Base-by-base conservation (phyloP, 352 stramenopile species). In the Nothophytophthora sp. region DNA sequence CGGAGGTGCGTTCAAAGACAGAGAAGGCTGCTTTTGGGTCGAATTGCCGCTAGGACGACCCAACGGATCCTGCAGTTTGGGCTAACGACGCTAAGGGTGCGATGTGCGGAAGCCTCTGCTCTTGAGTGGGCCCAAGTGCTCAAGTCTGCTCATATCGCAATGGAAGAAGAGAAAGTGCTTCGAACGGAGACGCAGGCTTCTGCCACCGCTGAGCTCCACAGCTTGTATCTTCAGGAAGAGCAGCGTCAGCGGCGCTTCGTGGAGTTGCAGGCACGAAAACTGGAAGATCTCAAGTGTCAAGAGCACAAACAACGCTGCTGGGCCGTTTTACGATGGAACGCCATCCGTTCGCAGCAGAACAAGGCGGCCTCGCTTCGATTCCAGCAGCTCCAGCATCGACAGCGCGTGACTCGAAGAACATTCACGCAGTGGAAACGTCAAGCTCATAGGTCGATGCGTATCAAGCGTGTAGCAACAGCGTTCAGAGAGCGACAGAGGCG, bases 81-180 rank as follows among this genome's bases (percentile, higher is more conserved):
- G 5, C 61, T 81, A 6, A 44, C 46, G 5, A 40, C 36, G 0
- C 46, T 80, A 4, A 62, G 70, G 8, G 12, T 85, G 34, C 57
- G 63, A 15, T 75, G 70, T 29, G 32, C 67, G 0, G 56, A 78
- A 32, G 57, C 55, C 9, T 54, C 39, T 32, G 42, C 63, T 18
- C 27, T 60, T 6, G 66, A 81, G 22, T 86, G 74, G 74, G 39
- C 59, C 1, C 45, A 67, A 16, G 63, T 73, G 7, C 63, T 83
- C n/a, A 66, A 67, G 30, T 33, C 65, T 11, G 66, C 74, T 1
- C 69, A 71, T 8, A 8, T 36, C 2, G 69, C 71, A 4, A 61
- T 86, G 41, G 66, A 83, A 32, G 74, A 86, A 46, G 71, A 86
- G 55, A 61, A 55, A 19, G 50, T 45, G 13, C 50, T 73, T 19